These are phyloP conservation scores for Ziziphus jujuba DNA, from an alignment of 306 rosid species.

Conservation along the genomic window DNA sequence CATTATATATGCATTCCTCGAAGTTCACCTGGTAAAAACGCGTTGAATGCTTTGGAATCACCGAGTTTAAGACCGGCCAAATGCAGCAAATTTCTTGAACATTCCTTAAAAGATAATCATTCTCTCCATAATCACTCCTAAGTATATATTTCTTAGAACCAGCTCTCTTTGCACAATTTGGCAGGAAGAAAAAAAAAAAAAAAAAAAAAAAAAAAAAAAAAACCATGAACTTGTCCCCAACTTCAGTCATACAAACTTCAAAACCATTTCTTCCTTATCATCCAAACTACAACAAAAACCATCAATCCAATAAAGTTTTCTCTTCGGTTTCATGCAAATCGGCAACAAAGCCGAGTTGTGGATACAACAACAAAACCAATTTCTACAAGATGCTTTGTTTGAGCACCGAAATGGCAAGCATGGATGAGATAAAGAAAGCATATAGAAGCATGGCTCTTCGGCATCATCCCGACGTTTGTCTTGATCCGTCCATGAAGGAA, in stretches of 20 bases:
- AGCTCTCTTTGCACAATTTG: no score
- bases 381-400: conserved; percentile 48
- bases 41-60: no score
- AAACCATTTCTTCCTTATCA: neutral
- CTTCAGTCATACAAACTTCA: neutral
- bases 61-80: no score
- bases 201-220: no score
- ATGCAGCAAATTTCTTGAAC: no score
- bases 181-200: no score
- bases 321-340: conserved; percentile 29
- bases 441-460: conserved; percentile 56
- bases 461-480: conserved; percentile 65
- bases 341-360: neutral
- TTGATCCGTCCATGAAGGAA: conserved; percentile 43
- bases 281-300: neutral
- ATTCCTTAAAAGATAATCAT: no score
- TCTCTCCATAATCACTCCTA: no score
- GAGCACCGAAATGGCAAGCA: conserved; percentile 38
- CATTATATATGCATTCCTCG: no score
- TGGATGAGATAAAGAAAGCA: conserved; percentile 58
- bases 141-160: no score
- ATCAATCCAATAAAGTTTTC: neutral
- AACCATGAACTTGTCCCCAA: neutral
- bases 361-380: neutral
- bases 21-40: no score